Evolutionary conservation across 2,329 filamentous ascomycete species (phyloP).

Genomic region (Fusarium circinatum): DNA sequence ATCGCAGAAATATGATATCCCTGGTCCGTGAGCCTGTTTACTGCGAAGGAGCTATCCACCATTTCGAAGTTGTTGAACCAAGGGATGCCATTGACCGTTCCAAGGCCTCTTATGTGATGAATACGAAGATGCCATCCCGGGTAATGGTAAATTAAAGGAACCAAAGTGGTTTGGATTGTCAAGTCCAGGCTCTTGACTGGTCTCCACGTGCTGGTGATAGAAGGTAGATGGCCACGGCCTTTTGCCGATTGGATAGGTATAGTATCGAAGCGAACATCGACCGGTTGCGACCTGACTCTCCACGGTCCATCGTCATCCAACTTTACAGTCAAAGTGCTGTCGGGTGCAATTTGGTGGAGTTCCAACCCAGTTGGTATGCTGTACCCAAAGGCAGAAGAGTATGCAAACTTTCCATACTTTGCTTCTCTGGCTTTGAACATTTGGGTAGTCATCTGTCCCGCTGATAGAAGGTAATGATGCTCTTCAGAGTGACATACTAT

Average conservation of each 20-base stretch:
- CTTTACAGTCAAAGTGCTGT: conserved; percentile 45
- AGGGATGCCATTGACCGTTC: not conserved
- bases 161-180: conserved; percentile 41
- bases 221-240: not conserved
- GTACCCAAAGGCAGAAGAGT: conserved; percentile 59
- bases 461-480: conserved; percentile 57
- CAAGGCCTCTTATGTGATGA: conserved; percentile 19
- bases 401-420: conserved; percentile 60
- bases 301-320: conserved; percentile 45
- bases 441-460: conserved; percentile 51
- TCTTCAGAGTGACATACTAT: conserved; percentile 53
- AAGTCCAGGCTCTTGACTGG: conserved; percentile 36
- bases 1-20: not conserved
- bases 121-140: conserved; percentile 49
- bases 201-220: conserved; percentile 1
- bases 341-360: conserved; percentile 48
- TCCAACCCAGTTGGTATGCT: conserved; percentile 52
- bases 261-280: not conserved
- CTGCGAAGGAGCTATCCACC: conserved; percentile 19
- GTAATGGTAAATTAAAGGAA: conserved; percentile 44
- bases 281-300: conserved; percentile 43
- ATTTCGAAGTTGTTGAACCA: conserved; percentile 10
- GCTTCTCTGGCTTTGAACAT: conserved; percentile 53
- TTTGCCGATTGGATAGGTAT: not conserved
- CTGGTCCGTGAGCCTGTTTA: not conserved